phyloP scores from a whole-genome alignment of 108 stramenopile genomes.

The Poteriospumella lacustris region DNA sequence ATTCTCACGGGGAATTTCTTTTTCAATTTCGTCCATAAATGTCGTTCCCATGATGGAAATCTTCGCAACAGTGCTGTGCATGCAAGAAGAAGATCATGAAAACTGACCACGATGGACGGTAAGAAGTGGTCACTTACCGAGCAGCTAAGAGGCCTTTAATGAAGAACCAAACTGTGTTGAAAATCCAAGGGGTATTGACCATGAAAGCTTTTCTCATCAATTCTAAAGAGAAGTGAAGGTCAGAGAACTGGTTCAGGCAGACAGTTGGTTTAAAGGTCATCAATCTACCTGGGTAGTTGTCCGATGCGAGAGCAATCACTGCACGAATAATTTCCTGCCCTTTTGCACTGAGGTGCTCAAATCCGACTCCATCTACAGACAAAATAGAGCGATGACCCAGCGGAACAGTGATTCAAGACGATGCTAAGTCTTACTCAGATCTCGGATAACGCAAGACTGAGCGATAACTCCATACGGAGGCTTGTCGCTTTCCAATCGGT shows the following conservation, averaged over 20 bases:
- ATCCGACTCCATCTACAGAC: not conserved
- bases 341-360: not conserved
- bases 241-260: not conserved
- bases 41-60: not conserved
- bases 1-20: not conserved
- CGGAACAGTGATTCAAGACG: too few relatives aligned
- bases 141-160: constrained; percentile 8
- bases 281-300: constrained; percentile 17
- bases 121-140: not conserved
- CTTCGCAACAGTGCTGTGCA: not conserved
- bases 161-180: constrained; percentile 25
- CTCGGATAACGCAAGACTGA: constrained; percentile 20
- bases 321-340: constrained; percentile 25
- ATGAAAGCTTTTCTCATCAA: constrained; percentile 23
- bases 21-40: not conserved
- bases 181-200: constrained; percentile 27
- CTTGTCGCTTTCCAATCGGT: not conserved
- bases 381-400: not conserved
- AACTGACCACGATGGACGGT: not conserved
- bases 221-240: not conserved
- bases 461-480: constrained; percentile 21
- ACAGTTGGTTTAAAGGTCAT: not conserved
- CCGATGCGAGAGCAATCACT: constrained; percentile 1
- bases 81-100: not conserved
- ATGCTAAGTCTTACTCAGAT: too few relatives aligned